phyloP scores from a whole-genome alignment of 2,329 filamentous ascomycete species.

The Mollisiaceae sp. region DNA sequence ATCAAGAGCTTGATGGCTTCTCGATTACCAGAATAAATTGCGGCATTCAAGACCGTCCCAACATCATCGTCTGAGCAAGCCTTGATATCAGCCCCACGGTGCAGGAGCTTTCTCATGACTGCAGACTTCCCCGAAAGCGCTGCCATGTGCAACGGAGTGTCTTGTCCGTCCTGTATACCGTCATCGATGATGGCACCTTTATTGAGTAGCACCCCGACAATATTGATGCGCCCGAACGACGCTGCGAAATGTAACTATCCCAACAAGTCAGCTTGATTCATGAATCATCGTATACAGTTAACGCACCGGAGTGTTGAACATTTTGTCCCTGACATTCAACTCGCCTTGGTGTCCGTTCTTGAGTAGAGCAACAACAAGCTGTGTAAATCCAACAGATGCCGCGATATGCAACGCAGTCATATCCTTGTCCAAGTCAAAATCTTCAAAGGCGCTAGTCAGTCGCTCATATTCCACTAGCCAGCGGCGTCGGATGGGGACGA shows the following conservation, averaged over 20 bases:
- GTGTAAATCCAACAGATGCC: constrained; percentile 13
- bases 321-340: constrained; percentile 8
- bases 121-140: background rate
- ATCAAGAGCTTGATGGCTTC: constrained; percentile 9
- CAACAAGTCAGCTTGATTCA: background rate
- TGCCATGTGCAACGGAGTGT: constrained; percentile 12
- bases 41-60: constrained; percentile 3
- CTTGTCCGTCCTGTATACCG: constrained; percentile 1
- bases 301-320: constrained; percentile 2
- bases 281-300: background rate
- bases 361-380: constrained; percentile 11
- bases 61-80: background rate
- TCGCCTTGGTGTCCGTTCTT: constrained; percentile 14
- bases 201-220: constrained; percentile 11
- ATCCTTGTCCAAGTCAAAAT: constrained; percentile 1
- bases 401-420: constrained; percentile 14
- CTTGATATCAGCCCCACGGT: constrained; percentile 5
- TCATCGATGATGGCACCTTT: constrained; percentile 12
- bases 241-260: constrained; percentile 15
- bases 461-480: constrained; percentile 16
- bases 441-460: constrained; percentile 2
- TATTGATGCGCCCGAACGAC: constrained; percentile 10
- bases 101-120: constrained; percentile 3
- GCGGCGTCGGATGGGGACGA: constrained; percentile 6
- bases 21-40: constrained; percentile 7